Percentiles rank a stretch among this genome's conserved stretches.
phyloP scores from a whole-genome alignment of 1,139 yeast species.

The Blastobotrys apis region DNA sequence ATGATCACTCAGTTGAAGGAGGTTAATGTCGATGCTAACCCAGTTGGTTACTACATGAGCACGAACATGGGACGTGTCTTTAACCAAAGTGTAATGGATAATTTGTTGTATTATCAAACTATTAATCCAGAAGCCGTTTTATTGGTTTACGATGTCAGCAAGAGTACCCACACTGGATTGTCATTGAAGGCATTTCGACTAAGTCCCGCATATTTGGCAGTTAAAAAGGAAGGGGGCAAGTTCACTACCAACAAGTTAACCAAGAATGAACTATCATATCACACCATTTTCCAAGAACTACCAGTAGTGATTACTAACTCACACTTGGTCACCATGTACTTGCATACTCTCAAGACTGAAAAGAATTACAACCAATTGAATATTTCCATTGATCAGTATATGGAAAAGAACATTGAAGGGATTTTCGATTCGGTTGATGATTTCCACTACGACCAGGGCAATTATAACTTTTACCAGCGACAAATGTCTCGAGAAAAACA shows the following conservation, averaged over 20 bases:
- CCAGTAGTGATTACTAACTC: constrained; percentile 62
- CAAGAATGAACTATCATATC: constrained; percentile 57
- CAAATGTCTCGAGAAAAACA: constrained; percentile 65
- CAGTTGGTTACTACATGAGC: constrained; percentile 81
- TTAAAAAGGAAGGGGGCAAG: constrained; percentile 42
- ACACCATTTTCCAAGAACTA: constrained; percentile 68
- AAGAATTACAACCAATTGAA: constrained; percentile 36
- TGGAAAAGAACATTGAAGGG: constrained; percentile 54
- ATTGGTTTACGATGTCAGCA: constrained; percentile 68
- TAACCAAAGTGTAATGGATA: constrained; percentile 61
- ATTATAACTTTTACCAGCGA: constrained; percentile 75
- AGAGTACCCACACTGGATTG: constrained; percentile 52
- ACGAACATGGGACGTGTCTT: constrained; percentile 61
- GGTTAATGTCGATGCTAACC: constrained; percentile 65
- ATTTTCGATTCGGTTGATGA: constrained; percentile 73
- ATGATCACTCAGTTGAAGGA: constrained; percentile 58
- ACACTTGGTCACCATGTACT: constrained; percentile 44
- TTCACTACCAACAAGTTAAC: constrained; percentile 66
- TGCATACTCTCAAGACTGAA: constrained; percentile 34
- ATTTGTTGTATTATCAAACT: constrained; percentile 61
- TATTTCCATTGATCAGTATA: constrained; percentile 40
- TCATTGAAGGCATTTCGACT: constrained; percentile 68
- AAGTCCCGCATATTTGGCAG: constrained; percentile 55
- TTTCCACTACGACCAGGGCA: constrained; percentile 75
- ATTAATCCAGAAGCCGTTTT: constrained; percentile 61